Evolutionary conservation across 1,284 basidiomycete genomes (phyloP), one percentile per base, ranked within the genome.

Genomic region (Melampsora medusae): DNA sequence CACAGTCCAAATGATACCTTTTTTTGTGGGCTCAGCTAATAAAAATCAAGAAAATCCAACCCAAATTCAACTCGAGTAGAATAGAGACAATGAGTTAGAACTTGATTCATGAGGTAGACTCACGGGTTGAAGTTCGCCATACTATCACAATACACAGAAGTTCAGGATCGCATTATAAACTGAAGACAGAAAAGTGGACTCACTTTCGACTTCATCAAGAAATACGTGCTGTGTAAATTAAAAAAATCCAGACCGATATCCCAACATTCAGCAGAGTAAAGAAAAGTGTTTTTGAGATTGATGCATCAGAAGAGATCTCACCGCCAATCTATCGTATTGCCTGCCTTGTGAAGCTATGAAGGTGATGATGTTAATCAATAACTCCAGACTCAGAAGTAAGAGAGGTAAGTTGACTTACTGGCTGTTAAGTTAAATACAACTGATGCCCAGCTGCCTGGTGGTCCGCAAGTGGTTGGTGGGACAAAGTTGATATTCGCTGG

Each of bases 1-100:
- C 67, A 69, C 73, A 14, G 73, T 76, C 73, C 73, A 76, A 62
- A 76, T 64, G 5, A 76, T 53, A 22, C 73, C 73, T 48, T 22
- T 69, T 28, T 49, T 31, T 3, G 46, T 76, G 33, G 73, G 73
- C 22, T 76, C 73, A 22, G 73, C 73, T 74, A 31, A 49, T 38
- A 35, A 42, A 19, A 60, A n/a, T 48, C n/a, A 25, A 2, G n/a
- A n/a, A 60, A 19, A n/a, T 35, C 7, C 53, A n/a, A 42, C 38
- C 38, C 38, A 12, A 12, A 42, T 42, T 42, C 38, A 42, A 42
- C 38, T 12, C 38, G 38, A 42, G 38, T 42, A 42, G 10, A 42
- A 5, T 42, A 9, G 5, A 42, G 38, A 42, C 38, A 42, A 42
- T 42, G 12, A 42, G 38, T 7, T 5, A 12, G 12, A 42, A 10